These are phyloP conservation scores for Cladosporium colombiae DNA, from an alignment of 2,329 filamentous ascomycete species.

Conservation along the genomic window DNA sequence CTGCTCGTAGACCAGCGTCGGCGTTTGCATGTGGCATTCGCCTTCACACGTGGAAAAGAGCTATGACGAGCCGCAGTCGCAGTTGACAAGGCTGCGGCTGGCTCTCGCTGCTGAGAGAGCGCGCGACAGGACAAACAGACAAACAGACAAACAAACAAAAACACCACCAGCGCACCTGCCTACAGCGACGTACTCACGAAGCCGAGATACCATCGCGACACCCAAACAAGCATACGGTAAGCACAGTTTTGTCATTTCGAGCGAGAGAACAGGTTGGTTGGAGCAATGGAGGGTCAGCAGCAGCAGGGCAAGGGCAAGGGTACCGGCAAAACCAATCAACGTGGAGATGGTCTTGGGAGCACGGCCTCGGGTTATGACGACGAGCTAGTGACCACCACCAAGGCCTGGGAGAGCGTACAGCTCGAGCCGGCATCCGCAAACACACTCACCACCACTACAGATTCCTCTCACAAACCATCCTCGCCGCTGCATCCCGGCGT, in stretches of 20 bases:
- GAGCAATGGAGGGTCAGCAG: background rate
- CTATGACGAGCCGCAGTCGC: background rate
- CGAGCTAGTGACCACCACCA: background rate
- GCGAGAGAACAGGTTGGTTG: background rate
- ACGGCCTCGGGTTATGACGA: constrained; percentile 13
- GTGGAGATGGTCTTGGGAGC: background rate
- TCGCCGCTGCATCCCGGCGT: constrained; percentile 6
- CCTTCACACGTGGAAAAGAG: background rate
- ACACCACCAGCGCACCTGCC: background rate
- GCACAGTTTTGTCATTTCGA: background rate
- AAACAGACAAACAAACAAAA: background rate
- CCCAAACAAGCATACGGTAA: background rate
- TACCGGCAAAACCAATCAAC: background rate
- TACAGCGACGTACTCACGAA: background rate
- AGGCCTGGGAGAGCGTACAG: constrained; percentile 1
- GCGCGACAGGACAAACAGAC: background rate
- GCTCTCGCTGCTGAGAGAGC: background rate
- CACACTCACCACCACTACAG: background rate
- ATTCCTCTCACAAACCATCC: background rate
- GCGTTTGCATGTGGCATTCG: background rate
- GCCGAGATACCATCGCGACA: background rate
- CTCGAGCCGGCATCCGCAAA: background rate
- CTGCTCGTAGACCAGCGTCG: background rate
- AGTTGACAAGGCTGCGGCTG: background rate
- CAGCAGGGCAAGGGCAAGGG: background rate